A percentile compares a stretch with the other conserved stretches of the same genome.
phyloP scores from a whole-genome alignment of 2,329 filamentous ascomycete species.

The Tolypocladium tundrense region DNA sequence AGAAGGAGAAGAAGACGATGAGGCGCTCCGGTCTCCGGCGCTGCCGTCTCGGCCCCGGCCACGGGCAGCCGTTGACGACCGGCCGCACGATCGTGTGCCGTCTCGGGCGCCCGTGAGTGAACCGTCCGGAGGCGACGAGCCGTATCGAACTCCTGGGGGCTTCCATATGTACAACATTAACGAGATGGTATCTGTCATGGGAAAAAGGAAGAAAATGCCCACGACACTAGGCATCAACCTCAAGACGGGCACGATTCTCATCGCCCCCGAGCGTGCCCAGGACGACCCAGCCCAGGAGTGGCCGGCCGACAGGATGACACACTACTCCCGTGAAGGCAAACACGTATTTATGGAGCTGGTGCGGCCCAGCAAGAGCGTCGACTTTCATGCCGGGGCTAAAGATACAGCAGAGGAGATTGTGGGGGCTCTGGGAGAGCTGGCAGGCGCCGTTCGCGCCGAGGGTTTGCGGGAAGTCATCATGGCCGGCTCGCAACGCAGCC shows the following conservation, averaged over 20 bases:
- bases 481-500: slow-evolving; percentile 57
- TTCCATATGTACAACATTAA: slow-evolving; percentile 96
- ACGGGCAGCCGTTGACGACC: neutral
- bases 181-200: slow-evolving; percentile 94
- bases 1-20: slow-evolving; percentile 21
- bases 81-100: neutral
- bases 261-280: slow-evolving; percentile 73
- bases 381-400: slow-evolving; percentile 95
- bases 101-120: neutral
- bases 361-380: slow-evolving; percentile 83
- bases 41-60: slow-evolving; percentile 26
- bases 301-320: slow-evolving; percentile 89
- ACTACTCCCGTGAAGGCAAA: slow-evolving; percentile 96
- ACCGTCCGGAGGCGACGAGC: slow-evolving; percentile 21
- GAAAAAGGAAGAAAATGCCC: slow-evolving; percentile 95
- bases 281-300: slow-evolving; percentile 86
- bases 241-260: slow-evolving; percentile 77
- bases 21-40: slow-evolving; percentile 23
- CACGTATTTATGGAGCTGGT: slow-evolving; percentile 94
- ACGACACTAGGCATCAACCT: slow-evolving; percentile 94
- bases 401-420: slow-evolving; percentile 95
- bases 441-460: slow-evolving; percentile 75
- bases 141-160: slow-evolving; percentile 56
- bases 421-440: slow-evolving; percentile 74
- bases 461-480: slow-evolving; percentile 76